Evolutionary conservation across 108 stramenopile species (phyloP).

Genomic region (Skeletonema menzelii): DNA sequence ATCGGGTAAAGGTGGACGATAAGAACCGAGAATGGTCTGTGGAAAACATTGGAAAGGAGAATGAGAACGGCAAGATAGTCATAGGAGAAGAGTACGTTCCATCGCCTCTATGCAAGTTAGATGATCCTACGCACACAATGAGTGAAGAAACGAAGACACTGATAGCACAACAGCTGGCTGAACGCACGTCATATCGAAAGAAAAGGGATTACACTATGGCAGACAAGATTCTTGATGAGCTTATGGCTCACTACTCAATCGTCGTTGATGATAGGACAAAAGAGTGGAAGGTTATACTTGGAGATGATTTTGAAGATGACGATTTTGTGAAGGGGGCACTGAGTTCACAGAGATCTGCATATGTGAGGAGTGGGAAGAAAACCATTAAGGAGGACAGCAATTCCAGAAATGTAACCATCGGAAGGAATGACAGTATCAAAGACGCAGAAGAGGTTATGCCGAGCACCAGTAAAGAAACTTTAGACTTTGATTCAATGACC

Average conservation of each 20-base stretch:
- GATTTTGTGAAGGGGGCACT: not conserved
- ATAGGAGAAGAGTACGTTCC: not conserved
- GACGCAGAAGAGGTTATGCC: not conserved
- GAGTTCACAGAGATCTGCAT: not conserved
- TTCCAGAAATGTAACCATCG: not conserved
- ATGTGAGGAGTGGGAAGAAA: not conserved
- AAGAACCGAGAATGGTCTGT: slow-evolving; percentile 14
- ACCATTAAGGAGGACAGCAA: not conserved
- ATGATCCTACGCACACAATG: slow-evolving; percentile 5
- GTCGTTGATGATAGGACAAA: slow-evolving; percentile 23
- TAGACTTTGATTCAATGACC: slow-evolving; percentile 1
- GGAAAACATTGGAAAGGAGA: not conserved
- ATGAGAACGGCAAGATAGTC: not conserved
- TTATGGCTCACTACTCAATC: slow-evolving; percentile 6
- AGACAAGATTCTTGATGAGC: slow-evolving; percentile 18
- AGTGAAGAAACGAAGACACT: not conserved
- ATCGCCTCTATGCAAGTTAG: slow-evolving; percentile 1
- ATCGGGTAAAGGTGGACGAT: slow-evolving; percentile 23
- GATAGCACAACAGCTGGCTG: slow-evolving; percentile 3
- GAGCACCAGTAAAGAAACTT: not conserved
- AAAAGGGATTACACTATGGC: slow-evolving; percentile 22
- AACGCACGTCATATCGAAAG: slow-evolving; percentile 1
- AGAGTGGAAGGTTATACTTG: slow-evolving; percentile 7
- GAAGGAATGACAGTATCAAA: not conserved
- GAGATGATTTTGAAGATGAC: slow-evolving; percentile 3